phyloP scores from a whole-genome alignment of 2,329 filamentous ascomycete species.

The Phialophora verrucosa region DNA sequence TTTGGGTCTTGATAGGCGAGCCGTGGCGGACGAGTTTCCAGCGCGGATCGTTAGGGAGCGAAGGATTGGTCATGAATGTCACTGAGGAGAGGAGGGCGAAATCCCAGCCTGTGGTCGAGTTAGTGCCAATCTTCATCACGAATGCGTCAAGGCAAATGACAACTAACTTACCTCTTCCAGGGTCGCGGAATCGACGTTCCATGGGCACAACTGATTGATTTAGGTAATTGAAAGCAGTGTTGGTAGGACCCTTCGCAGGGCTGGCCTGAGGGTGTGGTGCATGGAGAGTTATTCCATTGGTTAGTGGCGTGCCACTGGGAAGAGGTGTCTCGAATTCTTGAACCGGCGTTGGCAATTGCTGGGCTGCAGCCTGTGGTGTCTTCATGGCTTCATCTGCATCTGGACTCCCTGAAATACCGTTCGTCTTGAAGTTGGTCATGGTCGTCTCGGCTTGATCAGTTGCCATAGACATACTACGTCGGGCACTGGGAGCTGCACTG shows the following conservation, averaged over 20 bases:
- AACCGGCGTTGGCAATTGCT: constrained; percentile 33
- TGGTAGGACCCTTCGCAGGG: not conserved
- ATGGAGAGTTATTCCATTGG: constrained; percentile 29
- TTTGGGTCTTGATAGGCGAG: constrained; percentile 68
- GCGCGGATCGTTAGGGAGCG: constrained; percentile 62
- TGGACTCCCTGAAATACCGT: constrained; percentile 16
- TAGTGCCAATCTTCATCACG: not conserved
- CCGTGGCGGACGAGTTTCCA: constrained; percentile 70
- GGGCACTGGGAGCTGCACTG: constrained; percentile 31
- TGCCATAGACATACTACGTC: constrained; percentile 35
- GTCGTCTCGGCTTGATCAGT: constrained; percentile 32
- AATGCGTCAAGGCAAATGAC: not conserved
- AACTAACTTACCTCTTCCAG: constrained; percentile 55
- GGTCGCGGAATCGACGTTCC: constrained; percentile 51
- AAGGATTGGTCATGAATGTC: constrained; percentile 69
- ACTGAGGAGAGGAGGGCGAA: constrained; percentile 71
- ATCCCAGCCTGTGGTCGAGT: constrained; percentile 41
- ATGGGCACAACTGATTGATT: constrained; percentile 45
- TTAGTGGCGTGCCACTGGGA: constrained; percentile 21
- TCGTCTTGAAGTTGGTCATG: constrained; percentile 32
- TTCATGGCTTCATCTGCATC: constrained; percentile 18
- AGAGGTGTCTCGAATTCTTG: constrained; percentile 28
- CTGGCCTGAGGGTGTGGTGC: constrained; percentile 34
- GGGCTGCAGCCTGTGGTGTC: constrained; percentile 23
- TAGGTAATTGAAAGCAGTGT: constrained; percentile 19